Evolutionary conservation across 495 filamentous ascomycete species (phyloP), one percentile per base, ranked within the genome.

Genomic region (Podospora conica): DNA sequence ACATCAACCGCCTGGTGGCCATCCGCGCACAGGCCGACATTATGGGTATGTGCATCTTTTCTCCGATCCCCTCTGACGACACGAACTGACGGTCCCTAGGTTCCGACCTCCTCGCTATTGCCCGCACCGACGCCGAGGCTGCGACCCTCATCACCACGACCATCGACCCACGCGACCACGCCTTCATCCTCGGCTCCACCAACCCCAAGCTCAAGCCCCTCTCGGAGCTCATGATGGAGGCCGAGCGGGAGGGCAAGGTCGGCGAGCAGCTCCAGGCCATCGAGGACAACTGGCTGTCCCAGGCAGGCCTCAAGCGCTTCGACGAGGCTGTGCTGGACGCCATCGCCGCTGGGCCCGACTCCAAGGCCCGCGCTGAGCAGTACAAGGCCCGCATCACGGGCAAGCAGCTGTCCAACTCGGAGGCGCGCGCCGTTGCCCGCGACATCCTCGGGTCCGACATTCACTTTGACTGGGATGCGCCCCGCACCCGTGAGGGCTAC

Each of bases 1-100:
- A 98, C 81, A 96, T 98, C 84, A 98, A 98, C 82, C 90, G 95
- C 25, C 84, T 98, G 21, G 92, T 98, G 33, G 93, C 95, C 69
- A 97, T 98, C 77, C 88, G 95, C 66, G 95, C 95, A 9, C 95
- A 98, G 78, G 94, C 95, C 65, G 95, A 98, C 74, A 98, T 98
- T 76, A 97, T 98, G 95, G 95, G 90, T 87, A 82, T 65, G 78
- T 70, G 33, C 25, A 28, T 18, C 15, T n/a, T 29, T 12, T 9
- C 6, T 0, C 24, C 11, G n/a, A 7, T 8, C 10, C n/a, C 27
- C 48, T 3, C 58, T 15, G 15, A 40, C 15, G 25, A 53, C 59
- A 28, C 28, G 65, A 21, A 69, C 57, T 58, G 18, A 65, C 55
- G 25, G 9, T 24, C 23, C 8, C 61, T n/a, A 89, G 87, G 92